Percentiles rank a stretch among this genome's conserved stretches.
These are phyloP conservation scores for Geranium incanum DNA, from an alignment of 441 rosid species.

Conservation along the genomic window DNA sequence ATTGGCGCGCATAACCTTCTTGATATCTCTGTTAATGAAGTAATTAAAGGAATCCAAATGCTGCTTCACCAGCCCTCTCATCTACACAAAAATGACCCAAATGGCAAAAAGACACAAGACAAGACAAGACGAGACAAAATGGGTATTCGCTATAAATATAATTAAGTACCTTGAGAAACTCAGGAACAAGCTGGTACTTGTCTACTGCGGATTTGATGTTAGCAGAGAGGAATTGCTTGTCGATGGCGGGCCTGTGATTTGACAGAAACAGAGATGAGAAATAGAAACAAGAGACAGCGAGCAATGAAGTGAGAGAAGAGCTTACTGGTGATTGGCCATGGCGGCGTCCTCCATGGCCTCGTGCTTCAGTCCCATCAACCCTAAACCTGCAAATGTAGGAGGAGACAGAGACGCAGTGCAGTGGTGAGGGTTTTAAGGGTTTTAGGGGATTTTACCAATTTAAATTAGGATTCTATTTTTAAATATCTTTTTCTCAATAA, in stretches of 20 bases:
- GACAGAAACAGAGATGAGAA: neutral
- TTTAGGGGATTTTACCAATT: too few species aligned
- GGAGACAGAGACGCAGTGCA: too few species aligned
- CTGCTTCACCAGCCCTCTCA: slow-evolving; percentile 90
- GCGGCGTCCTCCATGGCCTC: neutral
- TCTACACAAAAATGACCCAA: slow-evolving; percentile 31
- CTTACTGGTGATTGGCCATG: slow-evolving; percentile 7
- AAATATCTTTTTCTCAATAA: too few species aligned
- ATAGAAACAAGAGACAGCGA: neutral
- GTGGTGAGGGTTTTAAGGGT: too few species aligned
- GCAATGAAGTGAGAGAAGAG: neutral
- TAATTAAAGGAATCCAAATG: slow-evolving; percentile 85
- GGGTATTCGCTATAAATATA: neutral
- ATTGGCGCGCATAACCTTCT: slow-evolving; percentile 81
- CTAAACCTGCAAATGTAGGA: too few species aligned
- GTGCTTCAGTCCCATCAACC: neutral
- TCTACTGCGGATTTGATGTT: slow-evolving; percentile 59
- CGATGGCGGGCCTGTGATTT: slow-evolving; percentile 16
- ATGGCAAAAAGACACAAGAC: too few species aligned
- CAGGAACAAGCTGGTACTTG: slow-evolving; percentile 75
- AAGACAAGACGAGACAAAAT: too few species aligned
- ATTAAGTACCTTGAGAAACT: slow-evolving; percentile 72
- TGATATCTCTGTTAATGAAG: slow-evolving; percentile 66
- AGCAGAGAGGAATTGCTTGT: slow-evolving; percentile 46
- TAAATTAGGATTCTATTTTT: too few species aligned